phyloP scores from a whole-genome alignment of 495 filamentous ascomycete species.

The Penicillium paxilli region DNA sequence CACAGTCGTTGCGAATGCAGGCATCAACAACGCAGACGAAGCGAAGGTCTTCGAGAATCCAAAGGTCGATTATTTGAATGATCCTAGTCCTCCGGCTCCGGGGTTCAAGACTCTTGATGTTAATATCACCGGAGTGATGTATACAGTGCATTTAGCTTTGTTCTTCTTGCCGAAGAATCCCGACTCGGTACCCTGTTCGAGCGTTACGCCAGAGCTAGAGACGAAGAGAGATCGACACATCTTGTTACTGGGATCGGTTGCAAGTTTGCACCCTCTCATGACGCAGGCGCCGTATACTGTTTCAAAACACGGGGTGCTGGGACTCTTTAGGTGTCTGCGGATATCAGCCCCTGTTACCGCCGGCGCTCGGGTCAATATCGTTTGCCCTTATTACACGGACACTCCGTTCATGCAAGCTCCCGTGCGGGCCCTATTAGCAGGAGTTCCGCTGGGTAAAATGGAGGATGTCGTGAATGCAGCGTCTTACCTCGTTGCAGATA shows the following conservation, averaged over 20 bases:
- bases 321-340: constrained; percentile 7
- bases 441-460: constrained; percentile 3
- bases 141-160: constrained; percentile 12
- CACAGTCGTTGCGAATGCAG: constrained; percentile 12
- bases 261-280: constrained; percentile 12
- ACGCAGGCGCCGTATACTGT: constrained; percentile 12
- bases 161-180: constrained; percentile 11
- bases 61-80: constrained; percentile 9
- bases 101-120: constrained; percentile 13
- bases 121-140: constrained; percentile 12
- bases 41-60: constrained; percentile 6
- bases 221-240: constrained; percentile 8
- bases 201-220: not conserved
- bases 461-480: constrained; percentile 12
- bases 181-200: constrained; percentile 2
- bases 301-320: constrained; percentile 12
- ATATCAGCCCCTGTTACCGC: constrained; percentile 6
- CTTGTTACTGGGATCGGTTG: constrained; percentile 5
- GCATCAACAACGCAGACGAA: constrained; percentile 8
- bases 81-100: constrained; percentile 10
- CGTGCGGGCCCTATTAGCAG: constrained; percentile 3
- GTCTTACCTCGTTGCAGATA: constrained; percentile 12
- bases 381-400: constrained; percentile 13
- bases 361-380: constrained; percentile 10
- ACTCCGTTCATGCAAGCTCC: constrained; percentile 10